Base-by-base conservation (phyloP, 495 filamentous ascomycete genomes). In the Neurospora cerealis region DNA sequence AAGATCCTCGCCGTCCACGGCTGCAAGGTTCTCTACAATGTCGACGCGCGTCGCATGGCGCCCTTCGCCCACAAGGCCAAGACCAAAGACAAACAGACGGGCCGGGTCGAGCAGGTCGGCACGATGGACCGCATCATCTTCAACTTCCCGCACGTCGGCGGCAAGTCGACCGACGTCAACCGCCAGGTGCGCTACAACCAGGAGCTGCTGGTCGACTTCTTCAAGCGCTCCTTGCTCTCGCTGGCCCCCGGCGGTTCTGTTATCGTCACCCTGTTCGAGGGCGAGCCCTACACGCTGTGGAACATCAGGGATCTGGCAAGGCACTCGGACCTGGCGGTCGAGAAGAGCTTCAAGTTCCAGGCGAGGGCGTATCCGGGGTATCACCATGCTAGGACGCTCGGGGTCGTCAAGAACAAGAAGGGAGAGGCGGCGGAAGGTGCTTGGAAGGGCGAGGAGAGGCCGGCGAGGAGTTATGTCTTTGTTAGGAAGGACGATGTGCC, bases 131-230 rank as follows among this genome's bases (percentile, higher is more conserved):
- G 88, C 42, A 90, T 98, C 70, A 87, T 93, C 69, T 99, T 98
- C 87, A 97, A 97, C 84, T 99, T 99, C 82, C 96, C 96, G 69
- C 96, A 99, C 82, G 91, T 97, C 3, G 96, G 96, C 70, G 96
- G 96, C 9, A 89, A 94, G 75, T 92, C 89, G 66, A 98, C 89
- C 62, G 96, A 99, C 83, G 93, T 97, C 70, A 97, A 97, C 83
- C 86, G 96, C 21, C 96, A 99, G 83, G 94, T 98, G 15, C 89
- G 96, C 41, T 87, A 90, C 76, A 98, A 99, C 79, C 96, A 98
- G 83, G 92, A 95, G 79, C 85, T 98, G 39, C 86, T 98, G 3
- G 92, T 96, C 11, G 86, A 84, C 6, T 97, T 97, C 81, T 97
- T 98, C 84, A 86, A 87, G 74, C 83, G 87, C 10, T 89, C 85